These are phyloP conservation scores for Zygotorulaspora danielsina DNA, from an alignment of 805 yeast genomes.

Conservation along the genomic window DNA sequence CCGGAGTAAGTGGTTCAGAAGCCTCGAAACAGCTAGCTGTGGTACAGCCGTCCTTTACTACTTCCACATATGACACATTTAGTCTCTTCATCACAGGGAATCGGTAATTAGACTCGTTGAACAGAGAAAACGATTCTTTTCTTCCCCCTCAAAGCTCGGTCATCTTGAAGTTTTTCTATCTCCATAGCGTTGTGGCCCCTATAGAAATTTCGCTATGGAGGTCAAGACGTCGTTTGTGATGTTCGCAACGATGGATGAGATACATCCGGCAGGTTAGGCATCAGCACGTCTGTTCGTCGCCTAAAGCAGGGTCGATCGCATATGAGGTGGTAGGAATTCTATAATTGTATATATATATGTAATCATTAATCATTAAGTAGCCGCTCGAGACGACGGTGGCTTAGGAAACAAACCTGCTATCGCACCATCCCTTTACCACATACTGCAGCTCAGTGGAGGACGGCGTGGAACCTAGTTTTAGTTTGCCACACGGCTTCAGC, in stretches of 20 bases:
- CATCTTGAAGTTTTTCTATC: too few relatives aligned
- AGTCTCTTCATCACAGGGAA: conserved; percentile 9
- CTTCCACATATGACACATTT: conserved; percentile 30
- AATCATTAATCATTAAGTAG: background rate
- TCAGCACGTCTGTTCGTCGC: too few relatives aligned
- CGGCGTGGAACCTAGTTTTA: conserved; percentile 19
- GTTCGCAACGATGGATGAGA: too few relatives aligned
- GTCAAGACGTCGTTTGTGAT: background rate
- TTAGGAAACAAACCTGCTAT: conserved; percentile 21
- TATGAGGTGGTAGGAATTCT: too few relatives aligned
- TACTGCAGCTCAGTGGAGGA: conserved; percentile 25
- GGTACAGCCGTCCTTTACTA: conserved; percentile 19
- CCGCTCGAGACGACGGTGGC: background rate
- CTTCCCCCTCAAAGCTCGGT: too few relatives aligned
- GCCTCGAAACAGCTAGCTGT: conserved; percentile 26
- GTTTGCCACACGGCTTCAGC: conserved; percentile 33
- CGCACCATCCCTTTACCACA: conserved; percentile 37
- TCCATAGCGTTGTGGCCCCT: too few relatives aligned
- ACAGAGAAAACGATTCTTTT: too few relatives aligned
- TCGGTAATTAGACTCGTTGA: background rate
- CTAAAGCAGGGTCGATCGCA: too few relatives aligned
- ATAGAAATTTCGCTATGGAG: too few relatives aligned
- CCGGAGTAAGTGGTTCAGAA: conserved; percentile 6
- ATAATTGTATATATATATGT: conserved; percentile 2
- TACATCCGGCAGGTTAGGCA: too few relatives aligned